Evolutionary conservation across 2,329 filamentous ascomycete genomes (phyloP).

Genomic region (Coniochaeta ligniaria): DNA sequence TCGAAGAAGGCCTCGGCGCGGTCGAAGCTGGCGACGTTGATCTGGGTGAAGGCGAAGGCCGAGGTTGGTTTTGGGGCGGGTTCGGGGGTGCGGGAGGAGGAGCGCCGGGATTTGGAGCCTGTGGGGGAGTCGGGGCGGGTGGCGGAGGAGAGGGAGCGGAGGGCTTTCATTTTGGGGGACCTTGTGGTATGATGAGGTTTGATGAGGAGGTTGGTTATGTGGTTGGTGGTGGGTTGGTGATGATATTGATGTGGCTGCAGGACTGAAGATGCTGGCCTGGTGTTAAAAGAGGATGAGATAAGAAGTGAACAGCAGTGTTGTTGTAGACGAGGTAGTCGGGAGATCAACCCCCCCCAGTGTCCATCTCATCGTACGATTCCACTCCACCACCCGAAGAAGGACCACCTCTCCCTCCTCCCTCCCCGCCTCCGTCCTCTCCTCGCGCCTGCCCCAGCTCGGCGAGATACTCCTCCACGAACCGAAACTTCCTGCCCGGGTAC

Average conservation of each 20-base stretch:
- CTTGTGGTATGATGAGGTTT: background rate
- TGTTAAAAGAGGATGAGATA: too few relatives aligned
- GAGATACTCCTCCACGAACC: background rate
- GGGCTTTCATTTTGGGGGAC: background rate
- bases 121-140: background rate
- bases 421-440: background rate
- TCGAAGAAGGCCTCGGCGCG: conserved; percentile 1
- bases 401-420: too few relatives aligned
- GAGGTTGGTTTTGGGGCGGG: background rate
- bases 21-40: conserved; percentile 1
- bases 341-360: background rate
- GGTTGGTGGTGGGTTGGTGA: background rate
- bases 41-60: conserved; percentile 2
- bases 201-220: background rate
- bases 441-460: background rate
- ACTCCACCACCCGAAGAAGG: background rate
- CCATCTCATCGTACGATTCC: background rate
- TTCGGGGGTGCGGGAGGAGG: background rate
- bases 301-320: too few relatives aligned
- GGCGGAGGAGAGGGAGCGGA: background rate
- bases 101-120: background rate
- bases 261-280: too few relatives aligned
- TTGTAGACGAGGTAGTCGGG: too few relatives aligned
- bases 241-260: too few relatives aligned
- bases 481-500: background rate